Evolutionary conservation across 1,139 yeast genomes (phyloP).

Genomic region (Pneumocystis carinii): DNA sequence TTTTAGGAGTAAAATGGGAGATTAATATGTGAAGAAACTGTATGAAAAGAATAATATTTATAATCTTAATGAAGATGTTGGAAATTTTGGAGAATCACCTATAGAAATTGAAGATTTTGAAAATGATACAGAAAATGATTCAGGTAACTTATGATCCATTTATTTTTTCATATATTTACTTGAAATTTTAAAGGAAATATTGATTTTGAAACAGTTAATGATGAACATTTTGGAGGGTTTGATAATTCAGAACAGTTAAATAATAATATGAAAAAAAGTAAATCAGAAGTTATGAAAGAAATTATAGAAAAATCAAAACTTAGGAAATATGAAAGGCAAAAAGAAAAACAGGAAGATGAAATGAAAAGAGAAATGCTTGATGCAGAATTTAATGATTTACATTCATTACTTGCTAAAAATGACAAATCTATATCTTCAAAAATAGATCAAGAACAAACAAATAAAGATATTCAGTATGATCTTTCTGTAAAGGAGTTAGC

Average conservation of each 20-base stretch:
- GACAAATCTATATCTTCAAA: neutral
- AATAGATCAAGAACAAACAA: slow-evolving; percentile 17
- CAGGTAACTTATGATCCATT: slow-evolving; percentile 11
- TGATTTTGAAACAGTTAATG: slow-evolving; percentile 9
- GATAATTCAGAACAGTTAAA: slow-evolving; percentile 24
- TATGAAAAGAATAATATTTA: slow-evolving; percentile 27
- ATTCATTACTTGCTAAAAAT: slow-evolving; percentile 18
- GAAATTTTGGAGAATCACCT: slow-evolving; percentile 67
- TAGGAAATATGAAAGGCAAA: slow-evolving; percentile 78
- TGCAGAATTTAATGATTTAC: slow-evolving; percentile 51
- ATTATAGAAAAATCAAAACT: slow-evolving; percentile 87
- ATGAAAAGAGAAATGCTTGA: slow-evolving; percentile 65
- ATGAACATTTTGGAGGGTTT: slow-evolving; percentile 17
- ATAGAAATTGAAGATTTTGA: slow-evolving; percentile 36
- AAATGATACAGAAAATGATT: slow-evolving; percentile 29
- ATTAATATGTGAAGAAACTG: slow-evolving; percentile 33
- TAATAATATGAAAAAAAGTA: slow-evolving; percentile 56
- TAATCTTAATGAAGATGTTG: slow-evolving; percentile 65
- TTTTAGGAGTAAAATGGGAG: slow-evolving; percentile 10
- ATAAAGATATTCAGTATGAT: slow-evolving; percentile 52
- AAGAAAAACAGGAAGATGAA: slow-evolving; percentile 53
- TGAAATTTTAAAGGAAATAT: slow-evolving; percentile 5
- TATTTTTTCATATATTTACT: neutral
- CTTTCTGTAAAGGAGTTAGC: slow-evolving; percentile 61
- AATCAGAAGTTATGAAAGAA: slow-evolving; percentile 93